Conservation (phyloP, 345 rosid species). For the Citrus hindsii region DNA sequence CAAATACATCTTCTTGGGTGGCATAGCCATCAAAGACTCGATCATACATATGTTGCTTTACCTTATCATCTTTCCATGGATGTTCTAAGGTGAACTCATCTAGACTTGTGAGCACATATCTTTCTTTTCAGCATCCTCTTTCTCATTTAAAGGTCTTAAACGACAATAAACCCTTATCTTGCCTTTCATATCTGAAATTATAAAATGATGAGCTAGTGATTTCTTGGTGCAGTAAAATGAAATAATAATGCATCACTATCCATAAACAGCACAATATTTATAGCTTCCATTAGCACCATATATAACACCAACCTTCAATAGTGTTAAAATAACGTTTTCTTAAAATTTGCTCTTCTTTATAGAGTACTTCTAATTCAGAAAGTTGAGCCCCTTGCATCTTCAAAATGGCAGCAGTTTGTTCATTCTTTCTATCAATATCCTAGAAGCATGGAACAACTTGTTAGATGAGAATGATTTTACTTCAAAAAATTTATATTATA, state of each 20-base stretch:
- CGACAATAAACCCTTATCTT: conserved; percentile 94
- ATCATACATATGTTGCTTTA: conserved; percentile 89
- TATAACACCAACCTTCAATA: conserved; percentile 62
- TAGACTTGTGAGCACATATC: conserved; percentile 31
- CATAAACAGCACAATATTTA: neutral
- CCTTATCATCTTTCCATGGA: conserved; percentile 90
- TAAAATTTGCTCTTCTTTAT: conserved; percentile 87
- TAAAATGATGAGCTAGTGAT: conserved; percentile 2
- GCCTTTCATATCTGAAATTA: conserved; percentile 83
- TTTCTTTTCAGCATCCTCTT: conserved; percentile 63
- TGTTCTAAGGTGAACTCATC: conserved; percentile 96
- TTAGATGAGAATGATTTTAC: neutral
- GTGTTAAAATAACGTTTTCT: conserved; percentile 88
- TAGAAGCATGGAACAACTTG: conserved; percentile 23
- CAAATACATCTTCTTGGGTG: conserved; percentile 80
- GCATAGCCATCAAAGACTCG: conserved; percentile 79
- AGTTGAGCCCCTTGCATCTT: conserved; percentile 95
- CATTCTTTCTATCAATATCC: conserved; percentile 97
- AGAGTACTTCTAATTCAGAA: conserved; percentile 78
- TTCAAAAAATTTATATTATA: neutral
- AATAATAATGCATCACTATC: neutral
- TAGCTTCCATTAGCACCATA: neutral
- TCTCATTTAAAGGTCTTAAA: conserved; percentile 74
- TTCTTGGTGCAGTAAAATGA: neutral
- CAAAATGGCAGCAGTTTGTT: conserved; percentile 93